phyloP scores from a whole-genome alignment of 768 basidiomycete genomes.

The Mycena haematopus region DNA sequence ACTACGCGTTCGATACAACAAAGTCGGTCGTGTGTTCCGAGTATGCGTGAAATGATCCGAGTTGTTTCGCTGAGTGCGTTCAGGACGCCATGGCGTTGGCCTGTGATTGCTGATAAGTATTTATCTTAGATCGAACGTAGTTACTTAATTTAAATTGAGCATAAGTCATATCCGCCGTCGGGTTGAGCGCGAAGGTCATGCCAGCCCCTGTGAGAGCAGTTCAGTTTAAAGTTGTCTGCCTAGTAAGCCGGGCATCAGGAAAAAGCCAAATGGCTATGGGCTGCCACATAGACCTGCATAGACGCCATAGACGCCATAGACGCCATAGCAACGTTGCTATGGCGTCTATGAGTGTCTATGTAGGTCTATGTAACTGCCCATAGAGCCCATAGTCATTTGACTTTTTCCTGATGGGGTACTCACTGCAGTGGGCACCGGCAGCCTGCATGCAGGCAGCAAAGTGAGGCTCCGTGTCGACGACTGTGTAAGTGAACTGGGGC shows the following conservation, averaged over 20 bases:
- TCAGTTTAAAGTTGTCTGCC: not conserved
- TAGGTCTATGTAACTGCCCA: too few species aligned
- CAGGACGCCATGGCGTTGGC: slow-evolving; percentile 30
- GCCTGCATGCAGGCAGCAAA: slow-evolving; percentile 29
- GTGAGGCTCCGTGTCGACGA: slow-evolving; percentile 29
- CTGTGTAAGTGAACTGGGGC: slow-evolving; percentile 28
- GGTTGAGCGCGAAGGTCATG: slow-evolving; percentile 31
- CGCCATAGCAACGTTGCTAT: too few species aligned
- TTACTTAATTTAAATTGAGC: slow-evolving; percentile 7
- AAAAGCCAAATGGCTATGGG: too few species aligned
- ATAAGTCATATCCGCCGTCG: slow-evolving; percentile 25
- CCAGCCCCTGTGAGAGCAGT: slow-evolving; percentile 16
- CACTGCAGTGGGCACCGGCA: slow-evolving; percentile 32
- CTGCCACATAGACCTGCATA: too few species aligned
- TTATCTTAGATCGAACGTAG: too few species aligned
- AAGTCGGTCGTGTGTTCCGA: not conserved
- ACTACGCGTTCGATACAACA: not conserved
- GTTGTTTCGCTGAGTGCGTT: not conserved
- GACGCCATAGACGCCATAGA: too few species aligned
- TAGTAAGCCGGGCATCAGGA: too few species aligned
- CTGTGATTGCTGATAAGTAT: slow-evolving; percentile 15
- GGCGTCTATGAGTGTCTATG: too few species aligned
- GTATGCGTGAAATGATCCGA: not conserved
- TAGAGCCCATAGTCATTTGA: too few species aligned
- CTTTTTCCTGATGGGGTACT: slow-evolving; percentile 11